phyloP scores from a whole-genome alignment of 345 rosid species.

The Eucalyptus marginata region DNA sequence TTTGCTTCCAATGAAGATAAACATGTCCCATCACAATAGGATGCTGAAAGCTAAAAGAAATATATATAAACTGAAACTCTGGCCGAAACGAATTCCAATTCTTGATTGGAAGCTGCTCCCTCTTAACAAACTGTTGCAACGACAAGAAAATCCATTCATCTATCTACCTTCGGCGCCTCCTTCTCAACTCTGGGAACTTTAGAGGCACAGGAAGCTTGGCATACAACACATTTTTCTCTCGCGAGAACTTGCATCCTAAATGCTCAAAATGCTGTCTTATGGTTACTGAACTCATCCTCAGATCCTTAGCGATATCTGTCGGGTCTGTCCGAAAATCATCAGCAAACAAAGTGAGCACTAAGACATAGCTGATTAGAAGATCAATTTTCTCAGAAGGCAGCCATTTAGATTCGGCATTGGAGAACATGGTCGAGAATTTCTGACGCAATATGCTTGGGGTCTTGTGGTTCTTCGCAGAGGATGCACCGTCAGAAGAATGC shows the following conservation, averaged over 20 bases:
- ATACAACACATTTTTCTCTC: constrained; percentile 3
- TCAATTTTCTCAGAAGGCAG: constrained; percentile 34
- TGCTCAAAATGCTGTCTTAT: constrained; percentile 44
- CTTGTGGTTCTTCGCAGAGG: constrained; percentile 47
- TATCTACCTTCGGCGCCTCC: constrained; percentile 17
- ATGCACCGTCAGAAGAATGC: constrained; percentile 32
- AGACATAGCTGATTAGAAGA: constrained; percentile 67
- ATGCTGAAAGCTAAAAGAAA: not conserved
- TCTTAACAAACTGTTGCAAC: not conserved
- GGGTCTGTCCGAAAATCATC: constrained; percentile 58
- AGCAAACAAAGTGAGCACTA: constrained; percentile 67
- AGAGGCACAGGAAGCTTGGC: constrained; percentile 65
- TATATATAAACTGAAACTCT: not conserved
- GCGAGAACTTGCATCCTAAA: constrained; percentile 62
- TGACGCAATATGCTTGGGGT: constrained; percentile 42
- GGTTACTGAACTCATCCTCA: constrained; percentile 27
- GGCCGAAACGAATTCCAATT: not conserved
- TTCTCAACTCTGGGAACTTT: constrained; percentile 30
- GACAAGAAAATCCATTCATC: not conserved
- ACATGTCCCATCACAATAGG: not conserved
- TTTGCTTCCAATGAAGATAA: not conserved
- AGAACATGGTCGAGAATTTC: constrained; percentile 40
- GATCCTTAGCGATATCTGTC: constrained; percentile 62
- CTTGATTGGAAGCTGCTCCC: not conserved
- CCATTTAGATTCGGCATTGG: constrained; percentile 18